These are phyloP conservation scores for Maudiozyma bulderi DNA, from an alignment of 805 yeast genomes.

Conservation along the genomic window DNA sequence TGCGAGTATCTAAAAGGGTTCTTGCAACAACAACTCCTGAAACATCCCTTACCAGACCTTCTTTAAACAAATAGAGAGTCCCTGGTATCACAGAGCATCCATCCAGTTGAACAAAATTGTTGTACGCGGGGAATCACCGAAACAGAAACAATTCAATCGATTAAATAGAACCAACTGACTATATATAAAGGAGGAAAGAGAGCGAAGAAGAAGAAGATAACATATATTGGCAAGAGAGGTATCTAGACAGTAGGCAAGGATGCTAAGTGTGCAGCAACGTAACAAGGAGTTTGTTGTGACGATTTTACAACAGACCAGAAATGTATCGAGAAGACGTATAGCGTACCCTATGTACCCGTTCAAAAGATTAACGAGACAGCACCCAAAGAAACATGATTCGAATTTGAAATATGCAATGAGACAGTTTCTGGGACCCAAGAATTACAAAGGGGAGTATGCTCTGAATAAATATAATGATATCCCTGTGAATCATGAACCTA, in stretches of 20 bases:
- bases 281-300: background rate
- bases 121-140: too few relatives aligned
- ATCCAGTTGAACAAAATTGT: too few relatives aligned
- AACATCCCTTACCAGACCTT: too few relatives aligned
- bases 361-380: constrained; percentile 33
- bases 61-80: too few relatives aligned
- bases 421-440: constrained; percentile 73
- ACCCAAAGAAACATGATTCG: constrained; percentile 37
- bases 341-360: constrained; percentile 48
- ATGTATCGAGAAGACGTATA: constrained; percentile 41
- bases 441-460: constrained; percentile 72
- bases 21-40: too few relatives aligned
- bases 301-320: constrained; percentile 32
- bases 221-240: too few relatives aligned
- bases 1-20: too few relatives aligned
- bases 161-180: too few relatives aligned
- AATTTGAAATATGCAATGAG: constrained; percentile 55
- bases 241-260: background rate
- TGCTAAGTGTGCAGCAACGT: background rate
- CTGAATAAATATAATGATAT: constrained; percentile 66
- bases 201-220: too few relatives aligned
- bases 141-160: too few relatives aligned
- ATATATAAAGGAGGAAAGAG: background rate
- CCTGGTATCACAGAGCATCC: too few relatives aligned
- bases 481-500: constrained; percentile 59